phyloP scores from a whole-genome alignment of 2,329 filamentous ascomycete genomes.

The Cryoendolithus antarcticus region DNA sequence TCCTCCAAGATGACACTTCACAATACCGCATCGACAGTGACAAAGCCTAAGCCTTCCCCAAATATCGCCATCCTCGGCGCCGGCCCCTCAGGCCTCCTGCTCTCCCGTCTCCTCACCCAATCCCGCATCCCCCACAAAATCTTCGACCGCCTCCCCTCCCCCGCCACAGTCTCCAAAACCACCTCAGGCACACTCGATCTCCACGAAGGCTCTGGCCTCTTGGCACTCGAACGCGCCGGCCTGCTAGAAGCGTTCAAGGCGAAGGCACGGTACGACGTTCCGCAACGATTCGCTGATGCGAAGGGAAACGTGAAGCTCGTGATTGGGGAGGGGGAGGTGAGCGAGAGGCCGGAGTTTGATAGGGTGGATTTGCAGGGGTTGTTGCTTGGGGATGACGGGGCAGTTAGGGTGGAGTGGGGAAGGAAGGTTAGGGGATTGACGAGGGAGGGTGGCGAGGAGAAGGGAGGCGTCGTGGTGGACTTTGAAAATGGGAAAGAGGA shows the following conservation, averaged over 20 bases:
- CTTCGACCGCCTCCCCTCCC: conserved; percentile 16
- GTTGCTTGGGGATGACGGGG: conserved; percentile 17
- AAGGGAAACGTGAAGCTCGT: conserved; percentile 9
- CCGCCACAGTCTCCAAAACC: conserved; percentile 5
- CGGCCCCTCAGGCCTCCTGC: conserved; percentile 20
- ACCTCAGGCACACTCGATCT: conserved; percentile 21
- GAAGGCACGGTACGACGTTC: conserved; percentile 17
- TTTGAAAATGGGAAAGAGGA: conserved; percentile 21
- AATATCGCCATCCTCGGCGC: conserved; percentile 22
- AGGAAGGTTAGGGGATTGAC: conserved; percentile 30
- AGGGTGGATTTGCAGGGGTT: conserved; percentile 23
- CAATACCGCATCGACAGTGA: no score
- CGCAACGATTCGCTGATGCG: conserved; percentile 10
- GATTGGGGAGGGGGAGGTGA: conserved; percentile 12
- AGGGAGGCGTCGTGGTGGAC: conserved; percentile 13
- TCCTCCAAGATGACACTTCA: neutral
- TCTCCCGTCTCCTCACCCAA: conserved; percentile 17
- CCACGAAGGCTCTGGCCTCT: conserved; percentile 18
- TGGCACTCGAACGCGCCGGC: conserved; percentile 19
- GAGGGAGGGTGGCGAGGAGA: conserved; percentile 25
- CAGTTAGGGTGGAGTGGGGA: conserved; percentile 19
- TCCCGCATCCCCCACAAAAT: conserved; percentile 15
- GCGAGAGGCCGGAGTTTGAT: conserved; percentile 30
- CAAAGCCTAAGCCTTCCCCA: conserved; percentile 3
- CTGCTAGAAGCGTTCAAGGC: conserved; percentile 18